Evolutionary conservation across 2,329 filamentous ascomycete species (phyloP).

Genomic region (Setomelanomma holmii): DNA sequence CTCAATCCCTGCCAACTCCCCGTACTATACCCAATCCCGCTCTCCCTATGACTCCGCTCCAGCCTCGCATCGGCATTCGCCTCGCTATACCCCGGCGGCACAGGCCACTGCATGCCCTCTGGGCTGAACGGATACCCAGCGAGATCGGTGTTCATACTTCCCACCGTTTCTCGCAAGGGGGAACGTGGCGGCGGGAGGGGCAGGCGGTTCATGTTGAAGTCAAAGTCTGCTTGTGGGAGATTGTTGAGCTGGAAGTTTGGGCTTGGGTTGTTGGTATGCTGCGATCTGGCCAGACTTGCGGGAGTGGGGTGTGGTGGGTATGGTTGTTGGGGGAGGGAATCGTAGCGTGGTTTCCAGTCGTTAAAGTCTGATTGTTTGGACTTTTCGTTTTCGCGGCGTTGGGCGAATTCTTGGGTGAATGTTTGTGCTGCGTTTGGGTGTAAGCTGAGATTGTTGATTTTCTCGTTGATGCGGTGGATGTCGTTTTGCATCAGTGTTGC

Average conservation of each 20-base stretch:
- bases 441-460: constrained; percentile 38
- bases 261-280: no score
- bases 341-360: constrained; percentile 18
- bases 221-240: background rate
- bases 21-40: constrained; percentile 8
- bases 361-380: constrained; percentile 35
- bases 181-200: constrained; percentile 6
- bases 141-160: constrained; percentile 20
- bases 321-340: constrained; percentile 11
- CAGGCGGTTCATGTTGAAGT: constrained; percentile 7
- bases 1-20: constrained; percentile 2
- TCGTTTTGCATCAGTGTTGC: constrained; percentile 34
- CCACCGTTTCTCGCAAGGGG: constrained; percentile 12
- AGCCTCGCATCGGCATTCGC: background rate
- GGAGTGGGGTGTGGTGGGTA: background rate
- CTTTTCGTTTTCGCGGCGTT: constrained; percentile 38
- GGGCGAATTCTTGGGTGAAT: constrained; percentile 24
- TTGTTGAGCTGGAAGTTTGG: background rate
- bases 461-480: constrained; percentile 40
- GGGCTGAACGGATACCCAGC: constrained; percentile 22
- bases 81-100: constrained; percentile 24
- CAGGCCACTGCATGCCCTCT: constrained; percentile 26
- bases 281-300: constrained; percentile 5
- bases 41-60: constrained; percentile 3
- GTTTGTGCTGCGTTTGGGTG: constrained; percentile 11